phyloP scores from a whole-genome alignment of 208 protist genomes.

The Endotrypanum monterogeii region DNA sequence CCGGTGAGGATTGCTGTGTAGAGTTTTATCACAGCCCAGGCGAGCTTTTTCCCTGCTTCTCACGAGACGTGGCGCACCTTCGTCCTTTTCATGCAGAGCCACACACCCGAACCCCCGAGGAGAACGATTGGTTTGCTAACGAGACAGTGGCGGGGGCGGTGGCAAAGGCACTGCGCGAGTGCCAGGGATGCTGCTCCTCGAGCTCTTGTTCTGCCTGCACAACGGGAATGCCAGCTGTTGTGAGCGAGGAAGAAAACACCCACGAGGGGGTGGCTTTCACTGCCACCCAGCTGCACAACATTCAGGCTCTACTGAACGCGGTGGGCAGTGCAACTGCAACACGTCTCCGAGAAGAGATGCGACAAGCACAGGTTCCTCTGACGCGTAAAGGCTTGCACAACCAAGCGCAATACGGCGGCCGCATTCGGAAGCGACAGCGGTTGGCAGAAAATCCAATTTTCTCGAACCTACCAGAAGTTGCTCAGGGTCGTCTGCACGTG shows the following conservation, averaged over 20 bases:
- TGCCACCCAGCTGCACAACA: constrained; percentile 51
- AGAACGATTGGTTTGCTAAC: constrained; percentile 46
- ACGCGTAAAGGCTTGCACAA: constrained; percentile 12
- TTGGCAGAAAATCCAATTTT: not conserved
- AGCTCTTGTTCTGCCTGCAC: not conserved
- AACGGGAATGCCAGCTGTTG: not conserved
- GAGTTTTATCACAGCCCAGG: constrained; percentile 78
- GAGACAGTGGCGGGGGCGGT: constrained; percentile 22
- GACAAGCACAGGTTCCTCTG: constrained; percentile 32
- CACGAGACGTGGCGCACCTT: constrained; percentile 29
- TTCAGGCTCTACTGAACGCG: constrained; percentile 50
- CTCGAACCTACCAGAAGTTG: not conserved
- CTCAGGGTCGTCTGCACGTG: not conserved
- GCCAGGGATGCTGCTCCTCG: not conserved
- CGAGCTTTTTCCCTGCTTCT: constrained; percentile 60
- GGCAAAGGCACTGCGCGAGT: constrained; percentile 28
- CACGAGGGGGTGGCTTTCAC: constrained; percentile 23
- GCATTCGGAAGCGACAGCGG: constrained; percentile 31
- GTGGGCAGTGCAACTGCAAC: constrained; percentile 41
- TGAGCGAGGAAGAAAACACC: not conserved
- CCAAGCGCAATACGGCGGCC: constrained; percentile 19
- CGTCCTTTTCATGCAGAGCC: constrained; percentile 43
- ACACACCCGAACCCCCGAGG: constrained; percentile 33
- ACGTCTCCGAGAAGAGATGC: constrained; percentile 34
- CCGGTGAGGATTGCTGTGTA: constrained; percentile 59